These are phyloP conservation scores for Diaporthe batatas DNA, from an alignment of 2,329 filamentous ascomycete genomes.

Conservation along the genomic window DNA sequence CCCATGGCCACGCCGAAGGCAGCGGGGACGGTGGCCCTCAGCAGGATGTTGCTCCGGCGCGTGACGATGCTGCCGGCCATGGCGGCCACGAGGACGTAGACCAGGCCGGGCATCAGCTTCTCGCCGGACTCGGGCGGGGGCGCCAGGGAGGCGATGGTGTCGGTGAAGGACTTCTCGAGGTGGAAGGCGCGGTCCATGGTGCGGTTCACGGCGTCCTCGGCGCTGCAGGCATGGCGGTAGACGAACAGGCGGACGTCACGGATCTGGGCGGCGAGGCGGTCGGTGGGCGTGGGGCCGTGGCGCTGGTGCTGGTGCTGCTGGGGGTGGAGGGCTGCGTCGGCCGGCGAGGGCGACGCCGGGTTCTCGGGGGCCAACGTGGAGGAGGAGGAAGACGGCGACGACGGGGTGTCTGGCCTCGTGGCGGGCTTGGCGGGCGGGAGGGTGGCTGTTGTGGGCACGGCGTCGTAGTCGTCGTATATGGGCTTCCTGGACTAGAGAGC, in stretches of 20 bases:
- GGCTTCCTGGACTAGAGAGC: constrained; percentile 69
- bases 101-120: constrained; percentile 86
- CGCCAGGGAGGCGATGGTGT: constrained; percentile 88
- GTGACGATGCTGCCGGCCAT: constrained; percentile 96
- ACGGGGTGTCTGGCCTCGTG: constrained; percentile 48
- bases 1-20: constrained; percentile 86
- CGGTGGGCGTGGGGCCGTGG: constrained; percentile 81
- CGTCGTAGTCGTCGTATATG: constrained; percentile 83
- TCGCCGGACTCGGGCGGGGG: constrained; percentile 89
- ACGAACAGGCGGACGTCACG: constrained; percentile 83
- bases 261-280: constrained; percentile 87
- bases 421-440: constrained; percentile 42
- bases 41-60: constrained; percentile 86
- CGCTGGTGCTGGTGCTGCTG: constrained; percentile 32
- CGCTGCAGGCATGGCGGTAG: constrained; percentile 78
- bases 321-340: constrained; percentile 40
- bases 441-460: constrained; percentile 44
- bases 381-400: constrained; percentile 44
- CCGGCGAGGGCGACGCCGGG: constrained; percentile 49
- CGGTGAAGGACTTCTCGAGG: constrained; percentile 90
- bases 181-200: constrained; percentile 84
- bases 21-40: constrained; percentile 82
- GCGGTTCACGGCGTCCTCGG: constrained; percentile 87
- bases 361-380: constrained; percentile 47
- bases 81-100: constrained; percentile 93